Evolutionary conservation across 2,329 filamentous ascomycete species (phyloP), one percentile per base, ranked within the genome.

Genomic region (Fusarium floridanum): DNA sequence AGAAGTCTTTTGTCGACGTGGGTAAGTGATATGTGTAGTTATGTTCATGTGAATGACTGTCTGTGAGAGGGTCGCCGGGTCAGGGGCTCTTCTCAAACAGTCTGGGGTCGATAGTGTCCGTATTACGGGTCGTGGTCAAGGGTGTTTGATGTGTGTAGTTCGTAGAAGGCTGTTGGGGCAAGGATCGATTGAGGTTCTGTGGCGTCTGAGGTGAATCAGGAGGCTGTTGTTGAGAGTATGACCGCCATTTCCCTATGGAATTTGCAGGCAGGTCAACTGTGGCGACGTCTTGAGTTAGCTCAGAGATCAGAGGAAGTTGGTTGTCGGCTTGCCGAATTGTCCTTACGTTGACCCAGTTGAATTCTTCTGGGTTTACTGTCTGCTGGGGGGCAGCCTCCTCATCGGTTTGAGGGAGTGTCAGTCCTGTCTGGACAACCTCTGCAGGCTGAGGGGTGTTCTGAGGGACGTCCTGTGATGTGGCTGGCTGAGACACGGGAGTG

Each of bases 301-400:
- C 36, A 4, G 20, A 16, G 10, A 6, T 29, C n/a, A 22, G 20
- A 5, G n/a, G 6, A 29, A 3, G 27, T 37, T n/a, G 59, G 4
- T n/a, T 27, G 20, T 36, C 11, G 22, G 29, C 39, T 66, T n/a
- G 32, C 39, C 24, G 39, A 69, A 22, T 6, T 64, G 24, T 32
- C 43, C 62, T 68, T 36, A 69, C 24, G 22, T 63, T 72, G 9
- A 63, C 41, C 66, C 61, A 75, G 3, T 37, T 4, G 6, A 34
- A 41, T 6, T 20, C 61, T 16, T 27, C 37, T 2, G 34, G 10
- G 2, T 43, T 12, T 0, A 11, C 7, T 1, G 32, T 1, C 5
- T 57, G 43, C 6, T 20, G 29, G 3, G 5, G 4, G 6, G 43
- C 22, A 48, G 34, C 32, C 12, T n/a, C n/a, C 3, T 5, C 45